These are phyloP conservation scores for Apiospora phragmitis DNA, from an alignment of 2,329 filamentous ascomycete genomes.

Conservation along the genomic window DNA sequence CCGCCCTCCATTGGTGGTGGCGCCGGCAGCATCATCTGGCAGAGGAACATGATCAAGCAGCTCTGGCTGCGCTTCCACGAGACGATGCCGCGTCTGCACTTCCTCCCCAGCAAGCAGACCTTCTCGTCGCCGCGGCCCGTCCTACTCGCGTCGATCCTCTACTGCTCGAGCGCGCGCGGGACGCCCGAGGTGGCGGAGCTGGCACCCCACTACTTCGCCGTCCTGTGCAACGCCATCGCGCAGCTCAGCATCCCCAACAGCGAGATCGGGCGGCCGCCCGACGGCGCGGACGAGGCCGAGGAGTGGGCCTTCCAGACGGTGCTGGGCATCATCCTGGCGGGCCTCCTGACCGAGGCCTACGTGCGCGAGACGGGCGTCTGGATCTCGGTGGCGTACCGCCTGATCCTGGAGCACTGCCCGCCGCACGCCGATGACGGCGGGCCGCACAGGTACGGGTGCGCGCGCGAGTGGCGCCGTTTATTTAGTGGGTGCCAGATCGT, in stretches of 20 bases:
- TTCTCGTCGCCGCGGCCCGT: slow-evolving; percentile 44
- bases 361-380: slow-evolving; percentile 42
- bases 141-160: slow-evolving; percentile 44
- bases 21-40: slow-evolving; percentile 36
- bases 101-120: slow-evolving; percentile 42
- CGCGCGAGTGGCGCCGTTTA: slow-evolving; percentile 40
- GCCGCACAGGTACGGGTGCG: too few relatives aligned
- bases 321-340: slow-evolving; percentile 41
- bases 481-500: slow-evolving; percentile 42
- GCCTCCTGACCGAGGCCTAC: slow-evolving; percentile 42
- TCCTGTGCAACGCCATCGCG: slow-evolving; percentile 40
- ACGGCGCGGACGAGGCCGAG: slow-evolving; percentile 27
- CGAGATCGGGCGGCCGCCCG: slow-evolving; percentile 26
- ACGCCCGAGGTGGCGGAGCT: slow-evolving; percentile 34
- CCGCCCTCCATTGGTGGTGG: slow-evolving; percentile 22
- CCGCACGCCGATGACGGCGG: slow-evolving; percentile 38
- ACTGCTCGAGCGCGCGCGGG: slow-evolving; percentile 39
- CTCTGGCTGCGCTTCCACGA: slow-evolving; percentile 43
- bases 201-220: slow-evolving; percentile 39
- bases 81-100: slow-evolving; percentile 45
- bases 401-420: slow-evolving; percentile 42
- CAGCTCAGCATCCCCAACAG: slow-evolving; percentile 39
- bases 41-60: slow-evolving; percentile 31
- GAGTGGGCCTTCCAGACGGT: slow-evolving; percentile 44
- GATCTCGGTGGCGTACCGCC: slow-evolving; percentile 43